Base-by-base conservation (phyloP, 192 early-diverging fungal genomes). In the Coemansia biformis region DNA sequence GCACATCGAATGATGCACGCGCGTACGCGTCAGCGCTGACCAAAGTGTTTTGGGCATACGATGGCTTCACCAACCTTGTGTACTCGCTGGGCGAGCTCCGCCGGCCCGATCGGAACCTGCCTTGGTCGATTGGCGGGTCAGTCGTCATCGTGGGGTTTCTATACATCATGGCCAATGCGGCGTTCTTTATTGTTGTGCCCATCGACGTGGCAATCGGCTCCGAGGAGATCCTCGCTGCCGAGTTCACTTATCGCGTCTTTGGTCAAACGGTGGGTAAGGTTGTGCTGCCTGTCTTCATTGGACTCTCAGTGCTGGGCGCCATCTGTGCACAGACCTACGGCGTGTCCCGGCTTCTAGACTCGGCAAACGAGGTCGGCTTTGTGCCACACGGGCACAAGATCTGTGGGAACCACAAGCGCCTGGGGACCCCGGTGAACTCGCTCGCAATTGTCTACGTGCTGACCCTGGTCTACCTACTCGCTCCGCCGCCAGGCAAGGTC, bases 11-110 rank as follows among this genome's bases (percentile, higher is more conserved):
- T 33, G 59, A 66, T n/a, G 64, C 65, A 0, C 57, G 65, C 19
- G 42, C 64, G 17, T 76, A 76, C 22, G 68, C 79, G 15, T 55
- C 51, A 30, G 79, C 79, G 26, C 38, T 83, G 41, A 76, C 70
- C 30, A 74, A 70, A 31, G 75, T 77, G 19, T 69, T 79, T 40
- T 85, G 73, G 65, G 75, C 76, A 12, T 80, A 80, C 59, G 73
- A 76, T 29, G 78, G 80, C 11, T 85, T 83, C 81, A 83, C 84
- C 29, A 90, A 88, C 47, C 57, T 90, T 14, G 87, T 86, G 46
- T 89, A 88, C 54, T 81, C 85, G 36, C 80, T 88, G 36, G 86
- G 85, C 36, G 91, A 93, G 76, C 85, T 93, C 77, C 83, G 87
- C 53, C 71, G 80, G 37, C 91, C 91, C 22, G 77, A 83, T 7